phyloP scores from a whole-genome alignment of 2,329 filamentous ascomycete species.

The Pseudopyricularia cyperi region DNA sequence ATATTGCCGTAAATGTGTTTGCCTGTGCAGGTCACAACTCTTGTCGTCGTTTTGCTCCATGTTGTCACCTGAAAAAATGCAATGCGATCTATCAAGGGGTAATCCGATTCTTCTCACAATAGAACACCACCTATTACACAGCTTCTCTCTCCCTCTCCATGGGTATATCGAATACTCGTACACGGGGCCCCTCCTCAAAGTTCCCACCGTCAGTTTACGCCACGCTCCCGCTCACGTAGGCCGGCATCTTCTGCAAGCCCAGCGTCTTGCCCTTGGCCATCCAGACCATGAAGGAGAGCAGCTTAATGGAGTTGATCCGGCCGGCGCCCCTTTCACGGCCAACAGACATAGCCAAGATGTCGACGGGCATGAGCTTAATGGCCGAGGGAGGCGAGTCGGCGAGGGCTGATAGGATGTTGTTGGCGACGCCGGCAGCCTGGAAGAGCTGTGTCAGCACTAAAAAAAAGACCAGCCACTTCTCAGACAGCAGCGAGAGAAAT shows the following conservation, averaged over 20 bases:
- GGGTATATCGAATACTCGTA: background rate
- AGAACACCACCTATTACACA: background rate
- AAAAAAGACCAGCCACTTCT: background rate
- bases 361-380: slow-evolving; percentile 34
- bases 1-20: no score
- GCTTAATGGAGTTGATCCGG: slow-evolving; percentile 29
- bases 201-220: slow-evolving; percentile 21
- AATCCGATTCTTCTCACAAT: no score
- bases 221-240: slow-evolving; percentile 33
- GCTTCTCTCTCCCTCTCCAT: background rate
- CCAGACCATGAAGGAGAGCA: slow-evolving; percentile 39
- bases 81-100: no score
- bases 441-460: background rate
- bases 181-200: background rate
- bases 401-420: slow-evolving; percentile 37
- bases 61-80: no score
- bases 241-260: slow-evolving; percentile 26
- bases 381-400: slow-evolving; percentile 26
- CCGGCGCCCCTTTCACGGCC: slow-evolving; percentile 38
- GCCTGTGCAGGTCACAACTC: no score
- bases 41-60: no score
- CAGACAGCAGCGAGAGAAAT: background rate
- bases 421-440: slow-evolving; percentile 33
- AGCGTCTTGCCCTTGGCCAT: slow-evolving; percentile 37
- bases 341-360: slow-evolving; percentile 32